phyloP scores from a whole-genome alignment of 2,329 filamentous ascomycete genomes.

The Grosmannia serpens region DNA sequence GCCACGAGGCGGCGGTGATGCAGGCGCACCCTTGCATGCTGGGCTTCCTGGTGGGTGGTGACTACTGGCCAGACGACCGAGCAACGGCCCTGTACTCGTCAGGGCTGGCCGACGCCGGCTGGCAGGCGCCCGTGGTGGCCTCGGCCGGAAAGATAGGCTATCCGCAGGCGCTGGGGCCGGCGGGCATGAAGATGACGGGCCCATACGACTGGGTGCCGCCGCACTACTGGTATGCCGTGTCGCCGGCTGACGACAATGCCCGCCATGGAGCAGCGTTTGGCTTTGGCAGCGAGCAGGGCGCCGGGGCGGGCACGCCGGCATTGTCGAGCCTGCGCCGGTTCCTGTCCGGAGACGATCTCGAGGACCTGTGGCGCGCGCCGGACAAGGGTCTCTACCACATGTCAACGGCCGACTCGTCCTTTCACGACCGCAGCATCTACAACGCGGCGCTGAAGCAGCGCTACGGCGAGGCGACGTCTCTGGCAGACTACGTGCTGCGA shows the following conservation, averaged over 20 bases:
- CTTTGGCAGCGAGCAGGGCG: conserved; percentile 50
- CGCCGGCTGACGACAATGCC: conserved; percentile 20
- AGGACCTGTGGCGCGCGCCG: conserved; percentile 44
- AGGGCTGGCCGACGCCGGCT: conserved; percentile 37
- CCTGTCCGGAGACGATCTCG: conserved; percentile 35
- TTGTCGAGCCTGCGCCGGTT: conserved; percentile 41
- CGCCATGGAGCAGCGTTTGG: conserved; percentile 47
- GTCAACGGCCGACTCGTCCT: conserved; percentile 41
- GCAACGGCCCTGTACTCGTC: conserved; percentile 42
- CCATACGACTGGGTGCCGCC: conserved; percentile 57
- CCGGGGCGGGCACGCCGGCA: conserved; percentile 52
- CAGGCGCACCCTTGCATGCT: conserved; percentile 49
- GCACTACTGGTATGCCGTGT: conserved; percentile 48
- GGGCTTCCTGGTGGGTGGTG: conserved; percentile 47
- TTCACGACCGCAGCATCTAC: conserved; percentile 45
- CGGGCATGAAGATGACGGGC: conserved; percentile 55
- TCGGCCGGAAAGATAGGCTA: conserved; percentile 45
- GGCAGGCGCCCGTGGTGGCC: conserved; percentile 44
- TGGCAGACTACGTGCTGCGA: conserved; percentile 49
- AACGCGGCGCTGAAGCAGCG: conserved; percentile 41
- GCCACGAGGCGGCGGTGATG: conserved; percentile 48
- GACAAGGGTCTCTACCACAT: conserved; percentile 47
- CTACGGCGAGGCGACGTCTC: conserved; percentile 37
- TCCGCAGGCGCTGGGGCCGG: conserved; percentile 37
- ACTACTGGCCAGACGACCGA: conserved; percentile 49